Evolutionary conservation across 164 flowering plant genomes (phyloP), one percentile per base, ranked within the genome.

Genomic region (Magnolia changhungtana): DNA sequence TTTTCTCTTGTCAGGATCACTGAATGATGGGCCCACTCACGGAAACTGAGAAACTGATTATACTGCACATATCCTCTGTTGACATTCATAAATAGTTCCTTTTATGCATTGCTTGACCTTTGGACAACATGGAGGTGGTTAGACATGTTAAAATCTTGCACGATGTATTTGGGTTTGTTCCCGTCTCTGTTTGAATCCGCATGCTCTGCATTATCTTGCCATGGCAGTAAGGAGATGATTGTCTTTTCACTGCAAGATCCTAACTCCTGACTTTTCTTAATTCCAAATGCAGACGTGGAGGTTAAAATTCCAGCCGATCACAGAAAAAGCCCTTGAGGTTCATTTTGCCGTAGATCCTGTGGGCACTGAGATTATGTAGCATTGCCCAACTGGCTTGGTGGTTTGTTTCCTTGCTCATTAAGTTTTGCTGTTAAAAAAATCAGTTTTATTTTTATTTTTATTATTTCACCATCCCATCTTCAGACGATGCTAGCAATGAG

Each of bases 351-450:
- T 94, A 21, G 96, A 92, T 82, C 96, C 93, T 50, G 88, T 91
- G 66, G 97, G 95, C 76, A 89, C 86, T 20, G 91, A 92, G 78
- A 77, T 91, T 20, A 91, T 94, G 93, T 94, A 89, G 85, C 70
- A 45, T n/a, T 70, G 67, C 58, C 51, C 67, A 55, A 19, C 31
- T 72, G 64, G 8, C 23, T 76, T 67, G 16, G 13, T 27, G 67
- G 79, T 80, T 50, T 31, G 78, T 8, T 23, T 65, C 45, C 27
- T 31, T 61, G 67, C 45, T 29, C 67, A 16, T 16, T 23, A 19
- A n/a, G 11, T 11, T 72, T 52, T 21, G 50, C 21, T 58, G 37
- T 29, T 23, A 11, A 3, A 14, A 58, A 61, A 55, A 55, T 55
- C 61, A 11, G 13, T 55, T 3, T 11, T 55, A 11, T 55, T 55